Conservation (phyloP, 2,329 filamentous ascomycete genomes). For the Colletotrichum sp. region DNA sequence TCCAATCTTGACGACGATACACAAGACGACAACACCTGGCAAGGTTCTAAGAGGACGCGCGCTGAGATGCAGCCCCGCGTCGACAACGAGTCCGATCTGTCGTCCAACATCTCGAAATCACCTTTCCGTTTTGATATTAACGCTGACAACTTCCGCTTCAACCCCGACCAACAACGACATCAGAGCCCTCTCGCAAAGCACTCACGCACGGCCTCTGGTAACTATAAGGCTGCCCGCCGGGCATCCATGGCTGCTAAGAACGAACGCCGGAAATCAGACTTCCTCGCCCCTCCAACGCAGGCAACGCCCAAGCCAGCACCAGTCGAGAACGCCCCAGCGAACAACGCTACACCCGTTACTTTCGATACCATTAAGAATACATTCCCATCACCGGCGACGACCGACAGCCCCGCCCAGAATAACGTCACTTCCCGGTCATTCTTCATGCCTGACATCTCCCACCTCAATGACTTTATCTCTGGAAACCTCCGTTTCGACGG, state of each 20-base stretch:
- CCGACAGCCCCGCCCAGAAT: slow-evolving; percentile 38
- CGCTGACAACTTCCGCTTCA: slow-evolving; percentile 30
- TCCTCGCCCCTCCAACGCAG: slow-evolving; percentile 8
- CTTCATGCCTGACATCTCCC: slow-evolving; percentile 58
- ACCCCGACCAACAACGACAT: slow-evolving; percentile 30
- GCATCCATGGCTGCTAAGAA: slow-evolving; percentile 10
- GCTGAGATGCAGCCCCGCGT: slow-evolving; percentile 60
- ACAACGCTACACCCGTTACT: slow-evolving; percentile 19
- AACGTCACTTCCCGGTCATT: slow-evolving; percentile 56
- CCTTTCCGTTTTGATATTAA: slow-evolving; percentile 30
- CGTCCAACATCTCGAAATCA: slow-evolving; percentile 47
- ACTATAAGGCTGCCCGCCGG: slow-evolving; percentile 8
- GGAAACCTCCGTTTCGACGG: slow-evolving; percentile 58
- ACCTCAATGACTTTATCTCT: slow-evolving; percentile 63
- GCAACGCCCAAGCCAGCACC: slow-evolving; percentile 14
- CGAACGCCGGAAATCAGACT: slow-evolving; percentile 14
- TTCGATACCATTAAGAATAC: slow-evolving; percentile 21
- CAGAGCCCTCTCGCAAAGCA: slow-evolving; percentile 45
- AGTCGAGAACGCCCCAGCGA: background rate
- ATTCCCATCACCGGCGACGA: slow-evolving; percentile 36
- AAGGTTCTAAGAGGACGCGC: slow-evolving; percentile 44
- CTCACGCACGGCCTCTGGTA: slow-evolving; percentile 31
- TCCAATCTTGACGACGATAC: slow-evolving; percentile 48
- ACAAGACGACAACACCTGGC: slow-evolving; percentile 39
- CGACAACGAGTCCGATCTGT: slow-evolving; percentile 57